Conservation (phyloP, 192 early-diverging fungal species). For the Podila epigama region DNA sequence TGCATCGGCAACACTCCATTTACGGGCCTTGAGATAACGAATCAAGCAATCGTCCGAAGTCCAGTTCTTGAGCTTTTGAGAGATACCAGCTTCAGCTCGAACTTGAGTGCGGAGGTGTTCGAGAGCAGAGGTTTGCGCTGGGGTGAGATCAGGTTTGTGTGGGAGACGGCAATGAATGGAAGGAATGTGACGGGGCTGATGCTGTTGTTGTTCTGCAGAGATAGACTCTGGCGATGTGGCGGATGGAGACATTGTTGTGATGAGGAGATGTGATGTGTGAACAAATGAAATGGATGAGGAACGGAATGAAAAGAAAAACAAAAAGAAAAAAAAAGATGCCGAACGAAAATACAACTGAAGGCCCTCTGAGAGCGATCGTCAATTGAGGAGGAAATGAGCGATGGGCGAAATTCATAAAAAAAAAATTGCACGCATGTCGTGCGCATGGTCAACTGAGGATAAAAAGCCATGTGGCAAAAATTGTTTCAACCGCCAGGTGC, state of each 20-base stretch:
- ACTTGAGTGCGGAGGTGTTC: conserved; percentile 29
- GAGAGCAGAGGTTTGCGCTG: conserved; percentile 16
- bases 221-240: neutral
- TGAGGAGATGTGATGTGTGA: neutral
- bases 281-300: neutral
- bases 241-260: neutral
- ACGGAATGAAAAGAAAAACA: neutral
- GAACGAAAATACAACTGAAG: neutral
- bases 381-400: too few relatives aligned
- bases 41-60: conserved; percentile 62
- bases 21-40: conserved; percentile 74
- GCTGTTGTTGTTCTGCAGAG: neutral
- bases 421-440: too few relatives aligned
- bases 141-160: neutral
- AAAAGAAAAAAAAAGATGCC: neutral
- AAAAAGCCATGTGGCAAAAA: too few relatives aligned
- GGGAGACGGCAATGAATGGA: conserved; percentile 16
- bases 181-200: conserved; percentile 21
- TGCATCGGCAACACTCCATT: conserved; percentile 74
- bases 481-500: too few relatives aligned
- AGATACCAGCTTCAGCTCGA: conserved; percentile 1
- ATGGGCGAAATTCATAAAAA: too few relatives aligned
- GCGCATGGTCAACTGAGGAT: too few relatives aligned
- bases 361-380: neutral
- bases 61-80: conserved; percentile 18